Conservation (phyloP, 139 green algal genomes). For the Volvox africanus region DNA sequence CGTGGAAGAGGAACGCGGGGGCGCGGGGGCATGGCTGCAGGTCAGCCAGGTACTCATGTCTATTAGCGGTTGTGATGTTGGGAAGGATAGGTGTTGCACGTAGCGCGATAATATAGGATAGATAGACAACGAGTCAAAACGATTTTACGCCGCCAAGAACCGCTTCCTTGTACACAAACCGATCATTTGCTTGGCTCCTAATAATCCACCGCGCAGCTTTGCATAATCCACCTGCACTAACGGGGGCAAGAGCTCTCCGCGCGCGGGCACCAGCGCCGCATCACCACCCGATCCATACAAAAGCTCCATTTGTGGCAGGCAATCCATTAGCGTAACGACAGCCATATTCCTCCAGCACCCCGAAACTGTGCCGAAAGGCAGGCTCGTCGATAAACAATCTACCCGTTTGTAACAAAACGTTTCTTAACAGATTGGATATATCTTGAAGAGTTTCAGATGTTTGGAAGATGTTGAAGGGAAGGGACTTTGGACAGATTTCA, state of each 20-base stretch:
- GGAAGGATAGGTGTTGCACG: too few relatives aligned
- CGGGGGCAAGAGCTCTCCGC: not conserved
- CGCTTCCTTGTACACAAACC: too few relatives aligned
- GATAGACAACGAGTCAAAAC: too few relatives aligned
- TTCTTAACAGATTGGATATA: not conserved
- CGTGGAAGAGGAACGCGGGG: too few relatives aligned
- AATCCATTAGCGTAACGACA: not conserved
- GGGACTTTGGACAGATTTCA: too few relatives aligned
- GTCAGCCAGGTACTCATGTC: too few relatives aligned
- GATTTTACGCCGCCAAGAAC: too few relatives aligned
- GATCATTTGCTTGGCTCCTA: too few relatives aligned
- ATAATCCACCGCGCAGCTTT: too few relatives aligned
- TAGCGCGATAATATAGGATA: too few relatives aligned
- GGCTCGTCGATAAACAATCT: not conserved
- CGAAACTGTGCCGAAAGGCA: not conserved
- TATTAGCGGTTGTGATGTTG: too few relatives aligned
- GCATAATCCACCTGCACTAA: slow-evolving; percentile 24
- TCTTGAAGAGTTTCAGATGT: not conserved
- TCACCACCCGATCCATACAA: slow-evolving; percentile 31
- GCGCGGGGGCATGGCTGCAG: too few relatives aligned
- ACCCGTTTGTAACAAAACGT: not conserved
- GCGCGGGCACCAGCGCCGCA: not conserved
- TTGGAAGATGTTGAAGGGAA: not conserved
- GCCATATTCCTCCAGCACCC: not conserved
- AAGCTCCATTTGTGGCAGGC: slow-evolving; percentile 20